Evolutionary conservation across 2,329 filamentous ascomycete genomes (phyloP), one percentile per base, ranked within the genome.

Genomic region (Ophiognomonia clavigignenti-juglandacearum): DNA sequence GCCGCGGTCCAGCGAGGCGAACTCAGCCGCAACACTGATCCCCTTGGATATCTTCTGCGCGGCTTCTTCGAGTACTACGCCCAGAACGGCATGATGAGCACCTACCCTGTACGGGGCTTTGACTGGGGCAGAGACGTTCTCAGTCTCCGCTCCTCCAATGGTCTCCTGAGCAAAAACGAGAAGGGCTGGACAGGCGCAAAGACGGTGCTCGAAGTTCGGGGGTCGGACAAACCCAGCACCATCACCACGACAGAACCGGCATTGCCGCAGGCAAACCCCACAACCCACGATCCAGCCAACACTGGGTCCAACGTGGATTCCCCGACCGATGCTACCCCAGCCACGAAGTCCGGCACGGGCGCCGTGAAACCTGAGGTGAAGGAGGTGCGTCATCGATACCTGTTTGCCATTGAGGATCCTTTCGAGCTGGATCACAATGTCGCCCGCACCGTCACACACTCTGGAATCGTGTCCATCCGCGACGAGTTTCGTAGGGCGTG

Each of bases 11-110:
- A 64, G 1, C 64, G 71, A 29, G 76, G 80, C 16, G 70, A 75
- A 41, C 68, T 92, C 27, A 88, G 81, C 24, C 68, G 74, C 34
- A 96, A 95, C 59, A 67, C 63, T 1, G 82, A 93, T 48, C 76
- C 82, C 0, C 58, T 92, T 3, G 88, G 88, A 2, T 70, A 76
- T 5, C 72, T 96, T 0, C 72, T 96, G 1, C 77, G 84, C 43
- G 88, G 88, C 0, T 96, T 96, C 68, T 96, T 95, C 60, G 84
- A 88, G 57, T 96, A 95, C 64, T 96, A 85, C 59, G 84, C 86
- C 3, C 79, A 85, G 23, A 73, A 67, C 51, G 73, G 73, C 18
- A 59, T 64, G n/a, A 72, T 83, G 69, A 69, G 70, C 51, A 74
- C 72, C 5, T 69, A 71, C 4, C 62, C 64, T 1, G 63, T 66